Percentiles rank a stretch among this genome's conserved stretches.
Evolutionary conservation across 2,329 filamentous ascomycete species (phyloP).

Genomic region (Fusarium sp.): DNA sequence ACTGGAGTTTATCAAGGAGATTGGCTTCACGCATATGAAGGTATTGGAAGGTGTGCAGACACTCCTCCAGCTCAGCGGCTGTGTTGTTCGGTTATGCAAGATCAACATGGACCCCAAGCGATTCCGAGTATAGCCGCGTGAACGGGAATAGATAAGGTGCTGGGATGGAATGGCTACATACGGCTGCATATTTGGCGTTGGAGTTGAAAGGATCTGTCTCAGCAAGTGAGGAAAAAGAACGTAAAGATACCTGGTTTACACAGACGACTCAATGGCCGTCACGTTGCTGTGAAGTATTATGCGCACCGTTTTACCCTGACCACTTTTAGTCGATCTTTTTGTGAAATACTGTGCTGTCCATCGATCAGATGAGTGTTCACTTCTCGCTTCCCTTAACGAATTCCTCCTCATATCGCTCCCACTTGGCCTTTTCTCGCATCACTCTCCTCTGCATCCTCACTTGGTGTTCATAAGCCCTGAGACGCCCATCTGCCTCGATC

Average conservation of each 20-base stretch:
- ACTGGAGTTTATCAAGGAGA: slow-evolving; percentile 98
- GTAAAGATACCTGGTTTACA: slow-evolving; percentile 44
- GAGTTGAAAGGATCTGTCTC: slow-evolving; percentile 37
- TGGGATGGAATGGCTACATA: slow-evolving; percentile 8
- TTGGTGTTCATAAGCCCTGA: slow-evolving; percentile 77
- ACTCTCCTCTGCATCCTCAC: slow-evolving; percentile 77
- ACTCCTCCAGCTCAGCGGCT: slow-evolving; percentile 92
- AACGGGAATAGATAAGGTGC: not conserved
- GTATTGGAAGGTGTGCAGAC: slow-evolving; percentile 98
- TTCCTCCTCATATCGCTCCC: slow-evolving; percentile 78
- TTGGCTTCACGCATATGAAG: slow-evolving; percentile 99
- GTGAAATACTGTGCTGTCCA: slow-evolving; percentile 3
- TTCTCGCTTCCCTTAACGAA: slow-evolving; percentile 62
- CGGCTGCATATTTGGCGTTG: slow-evolving; percentile 36
- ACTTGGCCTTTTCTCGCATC: slow-evolving; percentile 76
- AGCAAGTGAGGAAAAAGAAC: slow-evolving; percentile 37
- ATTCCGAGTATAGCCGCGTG: slow-evolving; percentile 68
- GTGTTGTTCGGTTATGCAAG: slow-evolving; percentile 90
- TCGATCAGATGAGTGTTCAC: slow-evolving; percentile 27
- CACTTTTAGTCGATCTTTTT: slow-evolving; percentile 21
- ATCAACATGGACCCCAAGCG: slow-evolving; percentile 95
- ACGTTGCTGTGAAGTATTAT: slow-evolving; percentile 32
- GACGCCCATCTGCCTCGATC: slow-evolving; percentile 80
- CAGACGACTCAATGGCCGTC: slow-evolving; percentile 34
- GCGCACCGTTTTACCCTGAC: slow-evolving; percentile 32